These are phyloP conservation scores for Tolypocladium tropicale DNA, from an alignment of 2,329 filamentous ascomycete species.

Conservation along the genomic window DNA sequence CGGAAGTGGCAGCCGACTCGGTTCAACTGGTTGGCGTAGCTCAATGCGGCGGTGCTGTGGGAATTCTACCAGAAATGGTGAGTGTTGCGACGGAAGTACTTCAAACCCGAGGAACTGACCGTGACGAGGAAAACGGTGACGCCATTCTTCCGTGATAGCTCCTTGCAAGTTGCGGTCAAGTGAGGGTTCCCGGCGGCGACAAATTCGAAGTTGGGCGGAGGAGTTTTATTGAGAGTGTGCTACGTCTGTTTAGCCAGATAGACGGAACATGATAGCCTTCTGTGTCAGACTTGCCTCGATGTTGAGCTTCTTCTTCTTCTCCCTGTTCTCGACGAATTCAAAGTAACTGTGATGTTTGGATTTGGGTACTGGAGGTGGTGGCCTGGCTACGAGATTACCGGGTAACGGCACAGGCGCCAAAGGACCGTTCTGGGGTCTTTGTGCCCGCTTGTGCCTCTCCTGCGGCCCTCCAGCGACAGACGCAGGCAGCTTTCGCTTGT, in stretches of 20 bases:
- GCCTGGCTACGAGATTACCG: constrained; percentile 25
- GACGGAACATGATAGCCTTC: no score
- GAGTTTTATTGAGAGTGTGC: constrained; percentile 39
- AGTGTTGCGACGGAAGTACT: background rate
- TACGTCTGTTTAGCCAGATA: constrained; percentile 22
- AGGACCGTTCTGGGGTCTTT: constrained; percentile 21
- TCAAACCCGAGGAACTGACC: constrained; percentile 23
- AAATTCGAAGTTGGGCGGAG: constrained; percentile 53
- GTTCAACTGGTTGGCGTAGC: constrained; percentile 42
- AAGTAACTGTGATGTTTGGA: constrained; percentile 52
- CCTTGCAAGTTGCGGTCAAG: constrained; percentile 52
- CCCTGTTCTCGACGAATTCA: constrained; percentile 53
- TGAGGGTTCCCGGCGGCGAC: constrained; percentile 52
- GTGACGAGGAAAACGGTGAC: constrained; percentile 59
- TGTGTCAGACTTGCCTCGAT: constrained; percentile 36
- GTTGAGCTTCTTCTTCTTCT: constrained; percentile 55
- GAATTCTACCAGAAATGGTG: constrained; percentile 15
- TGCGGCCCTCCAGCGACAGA: constrained; percentile 21
- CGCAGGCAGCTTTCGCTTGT: constrained; percentile 21
- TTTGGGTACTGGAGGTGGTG: constrained; percentile 27
- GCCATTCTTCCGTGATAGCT: constrained; percentile 49
- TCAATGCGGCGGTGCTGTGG: constrained; percentile 20
- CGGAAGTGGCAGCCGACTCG: constrained; percentile 52
- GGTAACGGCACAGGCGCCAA: constrained; percentile 19
- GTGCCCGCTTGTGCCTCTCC: constrained; percentile 22